Base-by-base conservation (phyloP, 1,139 yeast genomes). In the Geotrichum phurueaensis region DNA sequence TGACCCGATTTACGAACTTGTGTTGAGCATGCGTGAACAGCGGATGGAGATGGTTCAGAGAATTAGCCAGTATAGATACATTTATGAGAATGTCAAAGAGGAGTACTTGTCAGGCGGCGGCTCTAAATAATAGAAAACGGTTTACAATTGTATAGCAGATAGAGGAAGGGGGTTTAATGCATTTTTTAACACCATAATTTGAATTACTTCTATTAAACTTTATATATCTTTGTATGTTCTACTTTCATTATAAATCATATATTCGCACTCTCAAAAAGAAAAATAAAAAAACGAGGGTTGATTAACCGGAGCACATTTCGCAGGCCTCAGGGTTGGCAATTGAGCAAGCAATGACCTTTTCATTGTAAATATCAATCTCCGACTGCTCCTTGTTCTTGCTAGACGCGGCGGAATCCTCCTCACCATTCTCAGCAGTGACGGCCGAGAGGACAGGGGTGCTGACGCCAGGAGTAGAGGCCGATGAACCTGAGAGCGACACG, bases 301-400 rank as follows among this genome's bases (percentile, higher is more conserved):
- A 10, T 77, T 79, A 92, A 79, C 98, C 98, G 64, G 97, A 91
- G 80, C 99, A 94, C 99, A 94, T 94, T 73, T 94, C 94, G 78
- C 99, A 94, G 54, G 98, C 84, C 77, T 89, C 98, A 63, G 97
- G 97, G 78, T 94, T 94, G 75, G 88, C 85, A 74, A 94, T 91
- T 61, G 98, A 96, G 80, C 99, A 94, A 51, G 97, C 97, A 77
- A 94, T 84, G 53, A 87, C 98, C 77, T 91, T 86, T 43, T 96
- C 88, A 75, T 94, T 89, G 82, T 81, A 94, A 70, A 94, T 94
- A 73, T 92, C 96, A 64, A 69, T 68, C 59, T 74, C 78, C 9
- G 45, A 20, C 20, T 39, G 27, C 12, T 53, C 36, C 15, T 59
- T 72, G 67, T 67, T 71, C 68, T 29, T 64, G 69, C 27, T 62